Evolutionary conservation across 139 green algal genomes (phyloP), one percentile per base, ranked within the genome.

Genomic region (Ettlia oleoabundans): DNA sequence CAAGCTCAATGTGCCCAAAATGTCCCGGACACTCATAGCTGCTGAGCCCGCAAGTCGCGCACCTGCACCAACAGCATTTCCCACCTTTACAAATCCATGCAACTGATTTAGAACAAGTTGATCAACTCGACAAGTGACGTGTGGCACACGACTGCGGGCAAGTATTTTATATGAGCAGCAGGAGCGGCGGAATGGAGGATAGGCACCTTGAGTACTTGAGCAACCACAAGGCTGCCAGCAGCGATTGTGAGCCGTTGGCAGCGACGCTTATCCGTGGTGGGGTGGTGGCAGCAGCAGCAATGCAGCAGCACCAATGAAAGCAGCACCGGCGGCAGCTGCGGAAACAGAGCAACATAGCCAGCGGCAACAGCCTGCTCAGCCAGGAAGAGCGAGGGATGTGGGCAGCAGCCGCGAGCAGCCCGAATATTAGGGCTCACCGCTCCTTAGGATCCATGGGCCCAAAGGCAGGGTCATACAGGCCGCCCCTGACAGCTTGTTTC

Each of bases 1-100:
- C 91, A 79, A 99, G 89, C 72, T 98, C 96, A 19, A 99, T 92
- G 89, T 98, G 97, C 9, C 97, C 97, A 90, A 99, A 99, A 86
- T 99, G 97, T 2, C 97, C 97, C 6, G 95, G 94, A 85, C 97
- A 99, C n/a, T 88, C 73, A 26, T 76, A 71, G 58, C 87, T 78
- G 30, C 71, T 69, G n/a, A 98, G 91, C 2, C 86, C 81, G 83
- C 97, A 99, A 0, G 97, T 99, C 38, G 72, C 80, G 81, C 97
- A 99, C 38, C 92, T 96, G 91, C 66, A 78, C 32, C 28, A 41
- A 19, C n/a, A 41, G n/a, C n/a, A n/a, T n/a, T n/a, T n/a, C n/a
- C n/a, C n/a, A n/a, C n/a, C n/a, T n/a, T n/a, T n/a, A n/a, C n/a
- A n/a, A n/a, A n/a, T n/a, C n/a, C n/a, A n/a, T n/a, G n/a, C n/a